Evolutionary conservation across 1,284 basidiomycete species (phyloP).

Genomic region (Ceratorhiza oryzae-sativae): DNA sequence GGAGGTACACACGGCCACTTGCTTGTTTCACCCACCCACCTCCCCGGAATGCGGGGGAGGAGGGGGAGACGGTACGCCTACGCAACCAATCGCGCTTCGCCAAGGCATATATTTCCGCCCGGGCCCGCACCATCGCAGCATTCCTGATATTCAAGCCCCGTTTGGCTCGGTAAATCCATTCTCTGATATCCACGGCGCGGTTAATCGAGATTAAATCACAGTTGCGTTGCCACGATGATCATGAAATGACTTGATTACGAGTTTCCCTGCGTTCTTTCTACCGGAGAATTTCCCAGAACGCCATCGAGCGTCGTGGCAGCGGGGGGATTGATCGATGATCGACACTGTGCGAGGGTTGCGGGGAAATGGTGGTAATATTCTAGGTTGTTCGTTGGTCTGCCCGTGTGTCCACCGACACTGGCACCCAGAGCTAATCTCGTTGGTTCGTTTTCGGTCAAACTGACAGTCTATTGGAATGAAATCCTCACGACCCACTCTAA

Average conservation of each 20-base stretch:
- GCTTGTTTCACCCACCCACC: neutral
- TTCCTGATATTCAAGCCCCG: too few species aligned
- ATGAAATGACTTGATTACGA: neutral
- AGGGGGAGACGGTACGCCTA: too few species aligned
- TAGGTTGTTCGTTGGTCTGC: neutral
- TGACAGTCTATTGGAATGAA: neutral
- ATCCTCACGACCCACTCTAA: neutral
- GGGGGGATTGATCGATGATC: constrained; percentile 29
- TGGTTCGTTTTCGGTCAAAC: neutral
- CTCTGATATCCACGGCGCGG: neutral
- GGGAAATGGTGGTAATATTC: neutral
- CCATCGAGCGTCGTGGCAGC: constrained; percentile 15
- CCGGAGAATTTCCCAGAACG: constrained; percentile 4
- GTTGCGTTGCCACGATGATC: neutral
- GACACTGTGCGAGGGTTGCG: constrained; percentile 5
- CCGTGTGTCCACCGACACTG: neutral
- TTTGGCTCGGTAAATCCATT: neutral
- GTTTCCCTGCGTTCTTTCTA: neutral
- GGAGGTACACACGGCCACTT: neutral
- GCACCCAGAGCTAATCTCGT: neutral
- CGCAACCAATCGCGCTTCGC: neutral
- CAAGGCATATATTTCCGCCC: neutral
- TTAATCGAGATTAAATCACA: constrained; percentile 7
- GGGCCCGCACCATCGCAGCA: too few species aligned
- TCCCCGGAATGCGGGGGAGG: too few species aligned